Evolutionary conservation across 768 basidiomycete species (phyloP).

Genomic region (Pholiota microspora): DNA sequence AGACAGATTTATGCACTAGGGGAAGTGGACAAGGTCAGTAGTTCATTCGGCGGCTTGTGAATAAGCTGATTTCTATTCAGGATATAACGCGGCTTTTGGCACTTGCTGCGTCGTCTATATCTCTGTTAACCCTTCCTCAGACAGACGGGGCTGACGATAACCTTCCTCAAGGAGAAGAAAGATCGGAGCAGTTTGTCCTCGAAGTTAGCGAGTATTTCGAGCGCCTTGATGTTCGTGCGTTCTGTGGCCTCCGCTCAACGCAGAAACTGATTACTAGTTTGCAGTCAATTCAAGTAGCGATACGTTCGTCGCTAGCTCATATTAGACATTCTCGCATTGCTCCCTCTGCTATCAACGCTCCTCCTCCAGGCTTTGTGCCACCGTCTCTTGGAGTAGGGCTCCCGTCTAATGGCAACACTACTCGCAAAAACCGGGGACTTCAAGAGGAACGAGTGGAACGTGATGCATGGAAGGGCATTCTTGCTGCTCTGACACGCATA

Average conservation of each 20-base stretch:
- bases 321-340: constrained; percentile 81
- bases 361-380: constrained; percentile 68
- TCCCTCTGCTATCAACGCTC: constrained; percentile 85
- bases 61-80: constrained; percentile 32
- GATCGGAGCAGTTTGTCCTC: constrained; percentile 81
- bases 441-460: constrained; percentile 77
- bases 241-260: neutral
- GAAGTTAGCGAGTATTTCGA: constrained; percentile 88
- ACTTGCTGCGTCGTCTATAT: constrained; percentile 75
- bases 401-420: constrained; percentile 40
- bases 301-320: constrained; percentile 79
- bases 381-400: constrained; percentile 78
- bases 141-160: constrained; percentile 67
- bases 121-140: constrained; percentile 79
- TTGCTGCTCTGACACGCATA: constrained; percentile 63
- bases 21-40: constrained; percentile 68
- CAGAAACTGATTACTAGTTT: neutral
- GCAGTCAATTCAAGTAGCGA: constrained; percentile 72
- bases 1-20: constrained; percentile 79
- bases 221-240: constrained; percentile 63
- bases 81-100: constrained; percentile 76
- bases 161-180: constrained; percentile 77
- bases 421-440: constrained; percentile 53
- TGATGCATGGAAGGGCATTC: constrained; percentile 76
- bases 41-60: neutral